These are phyloP conservation scores for Baudoinia panamericana DNA, from an alignment of 495 filamentous ascomycete species.

Conservation along the genomic window DNA sequence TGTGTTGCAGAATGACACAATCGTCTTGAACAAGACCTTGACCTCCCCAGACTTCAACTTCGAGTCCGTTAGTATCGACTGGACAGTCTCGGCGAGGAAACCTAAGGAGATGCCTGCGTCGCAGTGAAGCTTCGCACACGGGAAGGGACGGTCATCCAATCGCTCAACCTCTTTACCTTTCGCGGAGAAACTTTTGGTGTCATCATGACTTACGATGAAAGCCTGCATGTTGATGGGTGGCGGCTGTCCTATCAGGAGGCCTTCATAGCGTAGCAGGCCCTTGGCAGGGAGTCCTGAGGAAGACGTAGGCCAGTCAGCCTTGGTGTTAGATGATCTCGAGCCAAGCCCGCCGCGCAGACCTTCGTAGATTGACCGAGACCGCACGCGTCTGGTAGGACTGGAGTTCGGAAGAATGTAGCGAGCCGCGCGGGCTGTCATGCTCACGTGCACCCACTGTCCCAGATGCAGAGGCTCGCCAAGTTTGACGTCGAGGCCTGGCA, in stretches of 20 bases:
- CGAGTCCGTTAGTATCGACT: constrained; percentile 1
- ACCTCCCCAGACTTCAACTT: background rate
- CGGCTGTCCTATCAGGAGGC: constrained; percentile 14
- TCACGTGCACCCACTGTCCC: constrained; percentile 11
- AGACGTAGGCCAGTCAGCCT: too few species aligned
- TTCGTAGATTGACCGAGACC: constrained; percentile 12
- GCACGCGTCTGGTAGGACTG: background rate
- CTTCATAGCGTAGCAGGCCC: constrained; percentile 1
- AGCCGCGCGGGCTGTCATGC: constrained; percentile 6
- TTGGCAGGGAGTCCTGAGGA: background rate
- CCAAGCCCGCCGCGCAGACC: constrained; percentile 10
- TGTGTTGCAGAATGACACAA: constrained; percentile 10
- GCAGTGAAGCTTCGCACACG: constrained; percentile 12
- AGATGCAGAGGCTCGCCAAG: constrained; percentile 4
- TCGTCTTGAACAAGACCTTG: constrained; percentile 13
- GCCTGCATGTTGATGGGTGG: constrained; percentile 13
- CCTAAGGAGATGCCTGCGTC: constrained; percentile 14
- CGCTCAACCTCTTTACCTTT: background rate
- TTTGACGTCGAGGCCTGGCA: constrained; percentile 11
- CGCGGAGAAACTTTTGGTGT: background rate
- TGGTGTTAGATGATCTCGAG: too few species aligned
- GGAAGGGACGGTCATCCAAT: too few species aligned
- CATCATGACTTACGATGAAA: constrained; percentile 1
- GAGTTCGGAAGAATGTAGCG: background rate
- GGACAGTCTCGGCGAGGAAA: constrained; percentile 15